Conservation (phyloP, 306 rosid genomes). For the Vigna radiata region DNA sequence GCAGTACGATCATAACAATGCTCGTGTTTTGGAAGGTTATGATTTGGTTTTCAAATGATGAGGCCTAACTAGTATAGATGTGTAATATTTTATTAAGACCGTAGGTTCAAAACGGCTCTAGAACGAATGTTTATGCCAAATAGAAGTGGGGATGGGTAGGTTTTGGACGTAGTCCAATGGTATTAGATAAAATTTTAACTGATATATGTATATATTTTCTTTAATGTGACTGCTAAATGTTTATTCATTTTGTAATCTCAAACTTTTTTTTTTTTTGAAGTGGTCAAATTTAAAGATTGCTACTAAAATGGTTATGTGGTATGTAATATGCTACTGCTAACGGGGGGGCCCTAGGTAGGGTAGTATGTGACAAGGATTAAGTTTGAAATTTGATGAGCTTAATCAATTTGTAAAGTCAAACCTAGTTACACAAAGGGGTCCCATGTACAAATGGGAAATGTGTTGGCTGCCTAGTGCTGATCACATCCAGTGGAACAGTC, state of each 20-base stretch:
- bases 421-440: constrained; percentile 1
- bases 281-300: neutral
- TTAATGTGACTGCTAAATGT: too few species aligned
- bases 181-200: neutral
- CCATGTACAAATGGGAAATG: constrained; percentile 6
- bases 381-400: neutral
- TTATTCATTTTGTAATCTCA: too few species aligned
- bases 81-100: neutral
- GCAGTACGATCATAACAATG: constrained; percentile 19
- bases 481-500: neutral
- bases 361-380: neutral
- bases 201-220: neutral
- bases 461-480: constrained; percentile 1
- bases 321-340: neutral
- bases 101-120: neutral
- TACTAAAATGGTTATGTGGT: neutral
- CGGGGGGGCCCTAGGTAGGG: neutral
- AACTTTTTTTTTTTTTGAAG: too few species aligned
- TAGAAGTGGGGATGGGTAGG: too few species aligned
- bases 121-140: neutral
- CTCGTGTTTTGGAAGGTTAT: constrained; percentile 31
- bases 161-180: neutral
- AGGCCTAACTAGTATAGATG: neutral
- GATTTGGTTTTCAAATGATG: constrained; percentile 37
- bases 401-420: neutral